Evolutionary conservation across 164 flowering plant genomes (phyloP), one percentile per base, ranked within the genome.

Genomic region (Magnolia sinica): DNA sequence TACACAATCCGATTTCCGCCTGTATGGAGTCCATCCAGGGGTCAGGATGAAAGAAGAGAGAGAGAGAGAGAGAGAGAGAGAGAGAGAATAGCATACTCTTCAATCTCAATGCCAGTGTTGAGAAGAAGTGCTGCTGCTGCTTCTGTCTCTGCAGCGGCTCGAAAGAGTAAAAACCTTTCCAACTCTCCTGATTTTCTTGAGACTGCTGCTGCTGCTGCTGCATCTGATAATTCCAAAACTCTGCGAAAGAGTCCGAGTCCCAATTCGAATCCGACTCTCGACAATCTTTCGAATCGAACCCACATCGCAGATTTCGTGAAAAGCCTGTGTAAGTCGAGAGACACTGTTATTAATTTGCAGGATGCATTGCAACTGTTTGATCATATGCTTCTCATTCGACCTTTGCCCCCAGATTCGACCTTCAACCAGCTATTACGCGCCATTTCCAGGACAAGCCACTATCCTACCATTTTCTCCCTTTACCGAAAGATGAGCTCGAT

Each of bases 351-450:
- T n/a, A 63, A 10, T 8, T 16, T 50, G 7, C 45, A 64, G 20
- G 76, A 66, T 22, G 79, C 80, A 22, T 22, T 77, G 13, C 2
- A 0, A 24, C 31, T 77, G 0, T 81, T 79, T 70, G 23, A 78
- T 14, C 13, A 14, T 1, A 63, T 73, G 77, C 52, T 81, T 58
- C 64, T 16, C 0, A 14, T 50, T 59, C 72, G 68, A 16, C 81
- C 77, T 24, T 13, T 10, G 24, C 85, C 79, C 0, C 75, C 80
- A 0, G 64, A 75, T 73, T 20, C 7, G 0, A 55, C 68, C 19
- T 78, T 80, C 67, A 76, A 52, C 70, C 20, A 52, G 13, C 50
- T 79, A 0, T 64, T 80, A 7, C 5, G 52, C 8, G 50, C 76
- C 19, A 24, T 83, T 68, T 64, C 76, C 0, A 68, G 45, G 52